Evolutionary conservation across 441 rosid genomes (phyloP).

Genomic region (Gossypium gossypioides): DNA sequence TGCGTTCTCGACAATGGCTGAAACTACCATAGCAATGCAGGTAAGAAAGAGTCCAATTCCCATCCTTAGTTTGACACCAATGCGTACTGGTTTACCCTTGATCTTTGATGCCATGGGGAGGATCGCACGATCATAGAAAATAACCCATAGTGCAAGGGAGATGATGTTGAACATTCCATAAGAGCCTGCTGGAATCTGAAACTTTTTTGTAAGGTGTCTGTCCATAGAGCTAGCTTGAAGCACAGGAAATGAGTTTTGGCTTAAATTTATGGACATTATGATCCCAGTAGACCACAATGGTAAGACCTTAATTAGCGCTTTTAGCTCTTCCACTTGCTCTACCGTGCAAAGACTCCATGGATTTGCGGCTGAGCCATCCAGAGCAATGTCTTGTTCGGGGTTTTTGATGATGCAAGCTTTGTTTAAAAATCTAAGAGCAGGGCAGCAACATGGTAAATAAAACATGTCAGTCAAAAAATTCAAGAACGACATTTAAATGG

Average conservation of each 20-base stretch:
- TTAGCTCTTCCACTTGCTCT: slow-evolving; percentile 43
- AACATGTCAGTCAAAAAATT: neutral
- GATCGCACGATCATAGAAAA: slow-evolving; percentile 56
- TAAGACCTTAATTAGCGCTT: slow-evolving; percentile 61
- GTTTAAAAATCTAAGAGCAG: slow-evolving; percentile 53
- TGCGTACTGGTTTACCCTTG: slow-evolving; percentile 45
- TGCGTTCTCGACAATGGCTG: slow-evolving; percentile 52
- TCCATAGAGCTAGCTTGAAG: slow-evolving; percentile 78
- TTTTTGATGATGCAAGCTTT: slow-evolving; percentile 70
- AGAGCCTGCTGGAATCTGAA: slow-evolving; percentile 77
- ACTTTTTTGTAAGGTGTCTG: slow-evolving; percentile 44
- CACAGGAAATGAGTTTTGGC: slow-evolving; percentile 59
- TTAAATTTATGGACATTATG: slow-evolving; percentile 50
- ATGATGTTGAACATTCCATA: slow-evolving; percentile 49
- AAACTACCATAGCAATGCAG: slow-evolving; percentile 47
- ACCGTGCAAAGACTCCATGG: slow-evolving; percentile 82
- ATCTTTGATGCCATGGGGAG: slow-evolving; percentile 61
- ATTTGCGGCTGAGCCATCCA: slow-evolving; percentile 44
- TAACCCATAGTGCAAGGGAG: slow-evolving; percentile 23
- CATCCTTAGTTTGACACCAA: slow-evolving; percentile 66
- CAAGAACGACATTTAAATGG: neutral
- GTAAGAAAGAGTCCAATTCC: slow-evolving; percentile 65
- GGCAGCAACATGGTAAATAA: neutral
- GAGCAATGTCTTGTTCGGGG: slow-evolving; percentile 45
- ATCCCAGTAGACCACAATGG: slow-evolving; percentile 91